Conservation (phyloP, 202 grass and related monocot genomes). For the Saccharum hybrid region DNA sequence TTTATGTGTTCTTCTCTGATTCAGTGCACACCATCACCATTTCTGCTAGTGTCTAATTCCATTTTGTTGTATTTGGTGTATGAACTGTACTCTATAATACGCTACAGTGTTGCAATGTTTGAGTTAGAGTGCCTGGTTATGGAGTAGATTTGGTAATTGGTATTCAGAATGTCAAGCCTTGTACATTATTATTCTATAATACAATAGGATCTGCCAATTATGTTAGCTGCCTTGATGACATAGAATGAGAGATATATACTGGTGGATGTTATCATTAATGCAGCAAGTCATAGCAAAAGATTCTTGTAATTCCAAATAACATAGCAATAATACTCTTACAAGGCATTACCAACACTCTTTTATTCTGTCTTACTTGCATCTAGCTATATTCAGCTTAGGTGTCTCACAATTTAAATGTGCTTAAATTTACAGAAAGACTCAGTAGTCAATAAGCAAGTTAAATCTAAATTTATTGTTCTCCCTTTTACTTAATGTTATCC, state of each 20-base stretch:
- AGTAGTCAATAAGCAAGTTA: no score
- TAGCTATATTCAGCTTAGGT: neutral
- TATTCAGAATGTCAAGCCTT: neutral
- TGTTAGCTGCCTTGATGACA: neutral
- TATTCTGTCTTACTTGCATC: neutral
- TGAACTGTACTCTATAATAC: neutral
- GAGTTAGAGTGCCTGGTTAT: neutral
- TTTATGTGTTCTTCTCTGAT: constrained; percentile 13
- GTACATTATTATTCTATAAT: neutral
- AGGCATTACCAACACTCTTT: neutral
- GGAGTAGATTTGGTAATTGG: neutral
- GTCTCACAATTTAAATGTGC: no score
- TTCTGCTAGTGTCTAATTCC: neutral
- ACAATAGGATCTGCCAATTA: neutral
- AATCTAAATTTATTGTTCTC: no score
- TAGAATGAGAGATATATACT: neutral
- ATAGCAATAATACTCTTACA: neutral
- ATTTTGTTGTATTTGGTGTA: neutral
- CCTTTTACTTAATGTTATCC: no score
- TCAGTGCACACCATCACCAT: neutral
- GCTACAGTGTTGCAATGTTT: neutral
- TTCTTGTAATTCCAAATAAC: neutral
- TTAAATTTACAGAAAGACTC: no score
- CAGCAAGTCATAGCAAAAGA: neutral
- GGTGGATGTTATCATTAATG: constrained; percentile 6